Base-by-base conservation (phyloP, 2,329 filamentous ascomycete species). In the Aureobasidium sp. region DNA sequence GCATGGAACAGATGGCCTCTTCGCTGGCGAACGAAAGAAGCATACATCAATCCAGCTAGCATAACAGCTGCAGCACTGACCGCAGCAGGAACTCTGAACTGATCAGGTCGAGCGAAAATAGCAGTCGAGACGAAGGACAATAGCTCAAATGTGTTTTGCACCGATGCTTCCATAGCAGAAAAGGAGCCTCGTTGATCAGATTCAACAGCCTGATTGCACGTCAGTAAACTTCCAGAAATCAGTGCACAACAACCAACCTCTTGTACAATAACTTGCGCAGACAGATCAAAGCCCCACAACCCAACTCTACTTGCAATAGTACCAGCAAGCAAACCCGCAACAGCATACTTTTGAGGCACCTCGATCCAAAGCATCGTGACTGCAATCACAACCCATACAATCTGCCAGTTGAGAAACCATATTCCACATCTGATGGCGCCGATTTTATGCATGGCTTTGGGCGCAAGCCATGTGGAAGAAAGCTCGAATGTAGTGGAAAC, bases 101-200 rank as follows among this genome's bases (percentile, higher is more conserved):
- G 79, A 3, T 81, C 78, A 0, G 88, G 87, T 0, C 75, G 74
- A 0, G 82, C 78, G 64, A 86, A 90, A 4, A 86, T 69, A 63
- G 90, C 84, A 0, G 88, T 91, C 0, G 81, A 79, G 0, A 78
- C 78, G 68, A 84, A 91, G 0, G 87, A 85, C 1, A 85, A 71
- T 52, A 91, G 78, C 71, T 91, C 88, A 64, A 90, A 90, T 0
- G 82, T 66, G 64, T 85, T 91, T 70, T 91, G 88, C 42, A 85
- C 78, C 0, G 84, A 80, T 9, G 85, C 81, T 70, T 92, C 89
- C 8, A 84, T 80, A 0, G 86, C 77, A 0, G 87, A 90, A 66
- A 92, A 91, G 0, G 79, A 75, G 0, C 86, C 88, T n/a, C 89
- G 82, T 42, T 77, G 70, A 1, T 66, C 57, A 8, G 67, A 48